A percentile compares a stretch with the other conserved stretches of the same genome.
Conservation (phyloP, 2,329 filamentous ascomycete genomes). For the Aureobasidium sp. region DNA sequence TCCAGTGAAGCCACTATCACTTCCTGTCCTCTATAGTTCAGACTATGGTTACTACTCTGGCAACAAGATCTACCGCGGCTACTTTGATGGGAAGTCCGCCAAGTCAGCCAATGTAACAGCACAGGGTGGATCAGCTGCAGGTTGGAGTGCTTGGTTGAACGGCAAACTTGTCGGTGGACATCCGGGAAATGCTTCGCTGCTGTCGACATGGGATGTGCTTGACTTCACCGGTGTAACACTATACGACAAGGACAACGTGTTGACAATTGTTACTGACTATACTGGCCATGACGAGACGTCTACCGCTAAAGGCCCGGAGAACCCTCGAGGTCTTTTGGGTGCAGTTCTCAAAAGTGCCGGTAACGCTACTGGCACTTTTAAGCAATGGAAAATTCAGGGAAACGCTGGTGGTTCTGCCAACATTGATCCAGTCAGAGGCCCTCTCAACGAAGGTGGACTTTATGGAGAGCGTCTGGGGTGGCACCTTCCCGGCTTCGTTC, state of each 20-base stretch:
- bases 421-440: slow-evolving; percentile 51
- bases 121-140: slow-evolving; percentile 46
- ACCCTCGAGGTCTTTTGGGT: slow-evolving; percentile 47
- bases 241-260: slow-evolving; percentile 37
- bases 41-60: slow-evolving; percentile 38
- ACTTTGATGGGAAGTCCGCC: slow-evolving; percentile 33
- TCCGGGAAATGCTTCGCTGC: slow-evolving; percentile 43
- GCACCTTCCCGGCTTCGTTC: slow-evolving; percentile 45
- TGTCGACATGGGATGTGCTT: slow-evolving; percentile 36
- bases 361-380: slow-evolving; percentile 34
- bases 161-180: slow-evolving; percentile 49
- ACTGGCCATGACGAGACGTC: slow-evolving; percentile 52
- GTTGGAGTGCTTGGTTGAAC: slow-evolving; percentile 54
- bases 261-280: slow-evolving; percentile 54
- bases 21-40: slow-evolving; percentile 36
- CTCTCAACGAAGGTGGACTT: slow-evolving; percentile 53
- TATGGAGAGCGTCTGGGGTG: slow-evolving; percentile 52
- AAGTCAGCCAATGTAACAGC: slow-evolving; percentile 39
- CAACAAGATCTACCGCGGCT: slow-evolving; percentile 36
- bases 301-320: slow-evolving; percentile 42
- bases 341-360: slow-evolving; percentile 38
- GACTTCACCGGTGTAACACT: slow-evolving; percentile 46
- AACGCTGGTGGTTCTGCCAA: slow-evolving; percentile 47
- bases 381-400: slow-evolving; percentile 52
- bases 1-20: slow-evolving; percentile 31